Evolutionary conservation across 805 yeast genomes (phyloP).

Genomic region (Dipodascus albidus): DNA sequence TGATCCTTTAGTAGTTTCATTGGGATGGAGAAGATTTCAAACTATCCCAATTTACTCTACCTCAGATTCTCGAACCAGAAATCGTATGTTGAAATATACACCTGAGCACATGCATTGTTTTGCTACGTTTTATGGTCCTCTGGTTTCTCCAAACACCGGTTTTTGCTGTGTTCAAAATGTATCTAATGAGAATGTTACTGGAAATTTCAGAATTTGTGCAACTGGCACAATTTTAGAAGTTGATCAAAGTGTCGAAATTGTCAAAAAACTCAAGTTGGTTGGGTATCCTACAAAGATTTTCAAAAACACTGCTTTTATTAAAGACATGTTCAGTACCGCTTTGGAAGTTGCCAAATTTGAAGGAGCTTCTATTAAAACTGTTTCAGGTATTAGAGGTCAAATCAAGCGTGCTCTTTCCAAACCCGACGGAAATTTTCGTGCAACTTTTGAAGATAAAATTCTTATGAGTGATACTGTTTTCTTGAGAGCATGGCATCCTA

Average conservation of each 20-base stretch:
- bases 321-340: conserved; percentile 88
- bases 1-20: conserved; percentile 85
- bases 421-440: conserved; percentile 93
- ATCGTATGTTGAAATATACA: conserved; percentile 94
- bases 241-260: conserved; percentile 80
- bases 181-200: conserved; percentile 72
- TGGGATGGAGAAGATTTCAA: conserved; percentile 98
- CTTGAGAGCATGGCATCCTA: conserved; percentile 95
- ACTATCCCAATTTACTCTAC: conserved; percentile 94
- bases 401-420: conserved; percentile 87
- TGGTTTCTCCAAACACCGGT: conserved; percentile 94
- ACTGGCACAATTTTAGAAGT: conserved; percentile 94
- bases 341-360: conserved; percentile 96
- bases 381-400: conserved; percentile 95
- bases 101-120: conserved; percentile 97
- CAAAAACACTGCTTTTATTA: conserved; percentile 93
- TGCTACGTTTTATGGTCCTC: conserved; percentile 93
- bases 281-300: conserved; percentile 91
- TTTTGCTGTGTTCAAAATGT: conserved; percentile 91
- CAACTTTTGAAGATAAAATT: conserved; percentile 92
- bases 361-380: conserved; percentile 95
- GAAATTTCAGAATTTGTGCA: conserved; percentile 89
- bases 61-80: conserved; percentile 93
- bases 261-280: conserved; percentile 87
- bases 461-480: conserved; percentile 74